Conservation (phyloP, 805 yeast genomes). For the Phaffomyces thermotolerans region DNA sequence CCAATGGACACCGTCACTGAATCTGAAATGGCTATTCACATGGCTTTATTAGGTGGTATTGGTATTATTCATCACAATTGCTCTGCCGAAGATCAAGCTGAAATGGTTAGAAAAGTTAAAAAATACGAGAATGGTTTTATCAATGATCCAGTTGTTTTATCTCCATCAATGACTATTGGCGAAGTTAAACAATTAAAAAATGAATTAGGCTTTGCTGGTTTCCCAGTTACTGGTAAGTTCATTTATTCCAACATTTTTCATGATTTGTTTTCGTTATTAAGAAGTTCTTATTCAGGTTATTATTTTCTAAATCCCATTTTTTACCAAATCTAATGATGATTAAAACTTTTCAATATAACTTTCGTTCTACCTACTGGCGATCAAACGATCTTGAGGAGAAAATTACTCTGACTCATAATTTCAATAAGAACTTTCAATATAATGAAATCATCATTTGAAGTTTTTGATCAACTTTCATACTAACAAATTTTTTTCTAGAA, state of each 20-base stretch:
- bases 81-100: slow-evolving; percentile 95
- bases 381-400: slow-evolving; percentile 96
- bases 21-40: slow-evolving; percentile 93
- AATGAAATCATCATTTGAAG: neutral
- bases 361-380: slow-evolving; percentile 98
- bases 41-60: slow-evolving; percentile 98
- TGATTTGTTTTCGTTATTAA: neutral
- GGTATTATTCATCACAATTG: slow-evolving; percentile 99
- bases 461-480: slow-evolving; percentile 2
- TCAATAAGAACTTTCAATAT: neutral
- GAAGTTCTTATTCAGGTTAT: neutral
- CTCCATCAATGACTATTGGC: slow-evolving; percentile 70
- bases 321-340: slow-evolving; percentile 42
- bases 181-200: slow-evolving; percentile 69
- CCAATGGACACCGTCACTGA: slow-evolving; percentile 99
- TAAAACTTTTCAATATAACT: slow-evolving; percentile 54
- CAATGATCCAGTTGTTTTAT: slow-evolving; percentile 82
- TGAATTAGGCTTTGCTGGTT: slow-evolving; percentile 85
- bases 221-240: slow-evolving; percentile 98
- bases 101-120: slow-evolving; percentile 95
- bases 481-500: slow-evolving; percentile 39
- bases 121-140: slow-evolving; percentile 97
- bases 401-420: slow-evolving; percentile 31
- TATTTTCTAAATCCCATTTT: neutral
- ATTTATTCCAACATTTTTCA: slow-evolving; percentile 1